Evolutionary conservation across 2,329 filamentous ascomycete genomes (phyloP).

Genomic region (Phyllosticta capitalensis): DNA sequence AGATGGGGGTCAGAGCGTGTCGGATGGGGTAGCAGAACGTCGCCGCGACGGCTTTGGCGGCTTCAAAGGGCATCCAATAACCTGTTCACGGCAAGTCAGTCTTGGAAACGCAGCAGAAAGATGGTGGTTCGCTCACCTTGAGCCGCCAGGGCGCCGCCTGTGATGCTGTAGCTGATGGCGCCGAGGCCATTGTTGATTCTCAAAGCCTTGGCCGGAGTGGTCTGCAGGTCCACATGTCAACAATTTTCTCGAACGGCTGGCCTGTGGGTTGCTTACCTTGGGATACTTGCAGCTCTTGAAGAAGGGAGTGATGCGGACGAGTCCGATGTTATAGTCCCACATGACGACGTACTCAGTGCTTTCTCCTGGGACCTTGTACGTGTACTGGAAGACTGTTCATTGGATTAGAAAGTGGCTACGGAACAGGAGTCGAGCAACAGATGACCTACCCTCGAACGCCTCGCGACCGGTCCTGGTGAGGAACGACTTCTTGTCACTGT

Average conservation of each 20-base stretch:
- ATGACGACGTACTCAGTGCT: slow-evolving; percentile 65
- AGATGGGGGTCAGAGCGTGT: slow-evolving; percentile 78
- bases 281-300: slow-evolving; percentile 84
- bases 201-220: slow-evolving; percentile 72
- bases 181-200: slow-evolving; percentile 64
- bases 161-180: slow-evolving; percentile 90
- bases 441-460: slow-evolving; percentile 67
- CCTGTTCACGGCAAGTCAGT: slow-evolving; percentile 41
- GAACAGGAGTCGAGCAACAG: neutral
- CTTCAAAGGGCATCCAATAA: slow-evolving; percentile 92
- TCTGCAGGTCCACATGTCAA: slow-evolving; percentile 44
- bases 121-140: slow-evolving; percentile 54
- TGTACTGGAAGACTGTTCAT: slow-evolving; percentile 67
- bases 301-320: slow-evolving; percentile 87
- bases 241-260: neutral
- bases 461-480: slow-evolving; percentile 77
- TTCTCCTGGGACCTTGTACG: slow-evolving; percentile 61
- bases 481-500: slow-evolving; percentile 87
- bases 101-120: neutral
- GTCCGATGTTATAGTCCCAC: slow-evolving; percentile 95
- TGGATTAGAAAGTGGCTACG: slow-evolving; percentile 10
- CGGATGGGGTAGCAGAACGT: slow-evolving; percentile 85
- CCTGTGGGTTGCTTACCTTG: slow-evolving; percentile 52
- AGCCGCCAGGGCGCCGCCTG: slow-evolving; percentile 77
- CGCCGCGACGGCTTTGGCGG: slow-evolving; percentile 75